Evolutionary conservation across 441 rosid genomes (phyloP), one percentile per base, ranked within the genome.

Genomic region (Rhodomyrtus psidioides): DNA sequence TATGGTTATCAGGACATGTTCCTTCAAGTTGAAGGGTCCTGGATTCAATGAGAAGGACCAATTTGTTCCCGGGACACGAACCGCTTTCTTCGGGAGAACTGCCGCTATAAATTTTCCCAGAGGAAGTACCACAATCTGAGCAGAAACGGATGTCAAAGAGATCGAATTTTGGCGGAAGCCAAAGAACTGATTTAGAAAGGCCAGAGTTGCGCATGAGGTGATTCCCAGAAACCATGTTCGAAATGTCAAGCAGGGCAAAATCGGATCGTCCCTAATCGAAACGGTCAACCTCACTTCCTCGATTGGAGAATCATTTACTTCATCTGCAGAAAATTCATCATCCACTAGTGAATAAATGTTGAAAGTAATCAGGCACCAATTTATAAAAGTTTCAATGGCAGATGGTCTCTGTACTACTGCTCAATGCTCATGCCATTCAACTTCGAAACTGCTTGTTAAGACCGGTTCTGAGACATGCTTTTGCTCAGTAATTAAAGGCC

Each of bases 11-110:
- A 85, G 88, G 53, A 89, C 90, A 81, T 91, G 93, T 86, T 93
- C 95, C 85, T 92, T 93, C 7, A 92, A 42, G 89, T 90, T 92
- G 86, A 91, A 93, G 28, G 93, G 93, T 57, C 93, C 92, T 17
- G 93, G 90, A 88, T 92, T 92, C 83, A 92, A 79, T 16, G 92
- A 90, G 75, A 90, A 91, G 1, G 91, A 85, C 89, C 88, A 89
- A 30, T 87, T 87, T 6, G 89, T 90, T 75, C 88, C 76, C 1
- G 89, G 93, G 83, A 91, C 27, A 21, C 53, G 27, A 8, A 92
- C 10, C 0, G 14, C 6, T 53, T 81, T 91, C 9, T 24, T 83
- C 0, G 93, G 93, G 10, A 92, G 87, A 85, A 85, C 54, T 34
- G 90, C 90, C 1, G 91, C 95, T 94, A 93, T 93, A n/a, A 91